A percentile compares a stretch with the other conserved stretches of the same genome.
phyloP scores from a whole-genome alignment of 2,329 filamentous ascomycete genomes.

The Rugonectria rugulosa region DNA sequence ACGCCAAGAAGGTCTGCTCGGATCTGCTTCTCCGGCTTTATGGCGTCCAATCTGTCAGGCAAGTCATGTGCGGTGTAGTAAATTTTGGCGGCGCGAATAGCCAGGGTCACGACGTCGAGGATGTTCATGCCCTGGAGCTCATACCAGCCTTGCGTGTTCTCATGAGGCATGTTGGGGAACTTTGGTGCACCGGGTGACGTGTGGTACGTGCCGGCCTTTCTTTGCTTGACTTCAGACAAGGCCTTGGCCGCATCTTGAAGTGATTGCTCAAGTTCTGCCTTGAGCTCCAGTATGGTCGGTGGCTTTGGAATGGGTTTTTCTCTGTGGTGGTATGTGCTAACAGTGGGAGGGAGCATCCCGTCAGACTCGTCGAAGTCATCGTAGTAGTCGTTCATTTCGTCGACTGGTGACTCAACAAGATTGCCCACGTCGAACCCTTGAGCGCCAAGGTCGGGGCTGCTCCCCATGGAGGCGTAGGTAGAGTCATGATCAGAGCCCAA shows the following conservation, averaged over 20 bases:
- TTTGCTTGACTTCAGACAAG: slow-evolving; percentile 64
- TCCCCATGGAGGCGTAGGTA: slow-evolving; percentile 66
- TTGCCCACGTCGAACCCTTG: slow-evolving; percentile 47
- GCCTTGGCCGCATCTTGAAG: slow-evolving; percentile 74
- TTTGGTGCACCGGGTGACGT: slow-evolving; percentile 39
- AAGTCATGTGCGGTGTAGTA: slow-evolving; percentile 95
- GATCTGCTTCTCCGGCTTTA: slow-evolving; percentile 87
- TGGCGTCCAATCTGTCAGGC: slow-evolving; percentile 82
- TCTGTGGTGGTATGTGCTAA: slow-evolving; percentile 91
- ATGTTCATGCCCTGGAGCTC: slow-evolving; percentile 93
- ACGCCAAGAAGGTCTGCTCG: slow-evolving; percentile 84
- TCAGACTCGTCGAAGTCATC: slow-evolving; percentile 72
- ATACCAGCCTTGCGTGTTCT: slow-evolving; percentile 72
- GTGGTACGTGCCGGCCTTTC: slow-evolving; percentile 43
- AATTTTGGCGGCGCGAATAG: slow-evolving; percentile 93
- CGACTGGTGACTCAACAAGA: slow-evolving; percentile 57
- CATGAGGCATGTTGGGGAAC: slow-evolving; percentile 51
- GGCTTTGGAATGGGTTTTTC: slow-evolving; percentile 83
- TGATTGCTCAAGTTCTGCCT: slow-evolving; percentile 69
- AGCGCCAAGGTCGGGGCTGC: slow-evolving; percentile 62
- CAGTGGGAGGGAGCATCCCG: slow-evolving; percentile 92
- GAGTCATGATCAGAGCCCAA: slow-evolving; percentile 62
- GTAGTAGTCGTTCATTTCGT: slow-evolving; percentile 56
- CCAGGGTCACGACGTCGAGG: slow-evolving; percentile 89
- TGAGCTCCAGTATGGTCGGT: slow-evolving; percentile 82